Conservation (phyloP, 1,284 basidiomycete species). For the Trichosporon coremiiforme region DNA sequence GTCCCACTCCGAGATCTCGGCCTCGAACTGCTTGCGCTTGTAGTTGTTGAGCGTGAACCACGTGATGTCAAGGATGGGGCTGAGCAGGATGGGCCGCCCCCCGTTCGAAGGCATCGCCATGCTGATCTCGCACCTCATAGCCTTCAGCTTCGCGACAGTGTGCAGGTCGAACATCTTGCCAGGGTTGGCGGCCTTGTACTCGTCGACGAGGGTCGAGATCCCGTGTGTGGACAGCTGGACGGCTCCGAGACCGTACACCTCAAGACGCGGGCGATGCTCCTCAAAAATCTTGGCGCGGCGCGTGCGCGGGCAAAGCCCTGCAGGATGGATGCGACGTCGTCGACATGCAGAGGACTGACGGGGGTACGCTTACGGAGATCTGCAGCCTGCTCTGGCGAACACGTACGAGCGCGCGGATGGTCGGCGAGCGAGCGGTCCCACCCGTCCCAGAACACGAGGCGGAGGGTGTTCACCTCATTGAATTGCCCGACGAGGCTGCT, state of each 20-base stretch:
- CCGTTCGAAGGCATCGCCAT: not conserved
- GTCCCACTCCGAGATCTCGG: conserved; percentile 14
- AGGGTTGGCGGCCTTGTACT: not conserved
- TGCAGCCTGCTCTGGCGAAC: not conserved
- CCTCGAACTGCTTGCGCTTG: not conserved
- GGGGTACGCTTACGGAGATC: no score
- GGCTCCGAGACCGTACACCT: not conserved
- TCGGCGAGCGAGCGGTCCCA: conserved; percentile 6
- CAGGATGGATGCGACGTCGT: not conserved
- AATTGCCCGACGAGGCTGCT: not conserved
- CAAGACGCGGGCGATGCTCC: not conserved
- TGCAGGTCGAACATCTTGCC: not conserved
- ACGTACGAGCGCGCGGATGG: not conserved
- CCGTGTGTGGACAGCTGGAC: not conserved
- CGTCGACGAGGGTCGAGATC: not conserved
- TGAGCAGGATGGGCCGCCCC: not conserved
- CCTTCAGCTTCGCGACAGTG: not conserved
- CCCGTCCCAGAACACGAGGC: conserved; percentile 16
- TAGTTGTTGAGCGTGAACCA: not conserved
- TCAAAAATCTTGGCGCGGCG: not conserved
- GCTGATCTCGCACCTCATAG: not conserved
- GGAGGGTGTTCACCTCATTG: not conserved
- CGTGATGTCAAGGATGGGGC: not conserved
- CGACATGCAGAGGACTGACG: not conserved
- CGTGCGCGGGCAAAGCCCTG: not conserved